Conservation (phyloP, 768 basidiomycete species). For the Boletus eberwhitei region DNA sequence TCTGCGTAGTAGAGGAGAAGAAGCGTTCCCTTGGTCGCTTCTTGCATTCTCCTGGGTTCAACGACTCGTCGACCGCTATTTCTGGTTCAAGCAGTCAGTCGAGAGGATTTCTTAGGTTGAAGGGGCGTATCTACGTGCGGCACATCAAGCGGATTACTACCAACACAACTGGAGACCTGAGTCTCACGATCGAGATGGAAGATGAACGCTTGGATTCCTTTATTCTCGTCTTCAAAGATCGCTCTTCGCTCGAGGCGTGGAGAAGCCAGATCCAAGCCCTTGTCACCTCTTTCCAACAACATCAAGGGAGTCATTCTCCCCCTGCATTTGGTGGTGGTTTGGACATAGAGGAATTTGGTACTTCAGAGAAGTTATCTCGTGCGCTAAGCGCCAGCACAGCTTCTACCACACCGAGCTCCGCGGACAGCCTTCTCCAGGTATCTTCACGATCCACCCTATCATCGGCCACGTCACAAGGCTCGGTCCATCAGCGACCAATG, state of each 20-base stretch:
- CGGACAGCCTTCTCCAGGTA: constrained; percentile 62
- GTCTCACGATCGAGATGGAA: constrained; percentile 96
- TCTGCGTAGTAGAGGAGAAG: constrained; percentile 97
- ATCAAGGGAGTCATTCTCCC: constrained; percentile 38
- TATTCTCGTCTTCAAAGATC: constrained; percentile 92
- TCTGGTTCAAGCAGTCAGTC: constrained; percentile 31
- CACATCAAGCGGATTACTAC: constrained; percentile 91
- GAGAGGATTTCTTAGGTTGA: constrained; percentile 79
- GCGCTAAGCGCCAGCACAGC: constrained; percentile 76
- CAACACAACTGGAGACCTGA: constrained; percentile 79
- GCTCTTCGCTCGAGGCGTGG: constrained; percentile 88
- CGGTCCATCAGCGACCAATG: constrained; percentile 36
- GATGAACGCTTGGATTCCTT: constrained; percentile 92
- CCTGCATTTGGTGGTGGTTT: constrained; percentile 37
- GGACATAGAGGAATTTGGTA: constrained; percentile 76
- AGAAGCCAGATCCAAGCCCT: constrained; percentile 76
- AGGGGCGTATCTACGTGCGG: constrained; percentile 92
- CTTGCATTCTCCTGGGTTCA: constrained; percentile 60
- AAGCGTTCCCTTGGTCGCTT: constrained; percentile 77
- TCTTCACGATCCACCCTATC: constrained; percentile 68
- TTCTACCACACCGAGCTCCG: constrained; percentile 55
- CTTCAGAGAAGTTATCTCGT: constrained; percentile 70
- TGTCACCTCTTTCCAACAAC: constrained; percentile 66
- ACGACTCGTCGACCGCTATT: constrained; percentile 47
- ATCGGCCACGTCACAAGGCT: constrained; percentile 70